Conservation (phyloP, 1,284 basidiomycete genomes). For the Filobasidium uniguttulatum region DNA sequence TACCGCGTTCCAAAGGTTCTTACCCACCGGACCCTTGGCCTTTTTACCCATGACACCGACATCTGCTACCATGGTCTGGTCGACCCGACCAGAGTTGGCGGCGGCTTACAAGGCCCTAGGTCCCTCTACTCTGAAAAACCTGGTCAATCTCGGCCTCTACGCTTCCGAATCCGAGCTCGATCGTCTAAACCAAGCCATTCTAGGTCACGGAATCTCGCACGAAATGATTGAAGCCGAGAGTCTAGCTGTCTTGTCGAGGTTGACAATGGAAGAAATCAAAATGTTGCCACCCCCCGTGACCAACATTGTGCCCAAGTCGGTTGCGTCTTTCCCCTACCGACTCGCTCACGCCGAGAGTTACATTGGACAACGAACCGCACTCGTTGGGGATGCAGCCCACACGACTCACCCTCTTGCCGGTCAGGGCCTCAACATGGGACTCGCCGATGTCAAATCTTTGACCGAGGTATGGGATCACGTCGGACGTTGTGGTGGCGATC, state of each 20-base stretch:
- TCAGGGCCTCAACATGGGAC: conserved; percentile 85
- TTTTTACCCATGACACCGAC: conserved; percentile 70
- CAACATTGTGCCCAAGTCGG: conserved; percentile 56
- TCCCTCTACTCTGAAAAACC: conserved; percentile 50
- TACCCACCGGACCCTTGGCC: conserved; percentile 88
- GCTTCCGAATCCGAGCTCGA: conserved; percentile 63
- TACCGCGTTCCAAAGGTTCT: conserved; percentile 86
- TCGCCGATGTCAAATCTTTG: conserved; percentile 68
- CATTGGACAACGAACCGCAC: conserved; percentile 60
- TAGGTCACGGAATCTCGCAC: conserved; percentile 39
- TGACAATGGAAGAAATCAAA: conserved; percentile 2
- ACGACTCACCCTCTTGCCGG: conserved; percentile 94
- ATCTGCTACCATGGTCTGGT: conserved; percentile 86
- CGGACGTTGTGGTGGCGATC: conserved; percentile 54
- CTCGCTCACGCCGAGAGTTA: conserved; percentile 81
- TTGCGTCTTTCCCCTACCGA: conserved; percentile 80
- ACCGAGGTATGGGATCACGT: conserved; percentile 49
- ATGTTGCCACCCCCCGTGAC: conserved; percentile 59
- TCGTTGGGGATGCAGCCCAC: conserved; percentile 94
- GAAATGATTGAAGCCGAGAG: conserved; percentile 1
- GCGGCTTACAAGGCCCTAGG: conserved; percentile 56
- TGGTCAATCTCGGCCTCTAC: conserved; percentile 87
- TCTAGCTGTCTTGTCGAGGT: conserved; percentile 12
- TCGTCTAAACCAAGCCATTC: conserved; percentile 49
- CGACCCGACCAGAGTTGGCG: conserved; percentile 66